Evolutionary conservation across 2,329 filamentous ascomycete species (phyloP).

Genomic region (Exutisphaerella laricina): DNA sequence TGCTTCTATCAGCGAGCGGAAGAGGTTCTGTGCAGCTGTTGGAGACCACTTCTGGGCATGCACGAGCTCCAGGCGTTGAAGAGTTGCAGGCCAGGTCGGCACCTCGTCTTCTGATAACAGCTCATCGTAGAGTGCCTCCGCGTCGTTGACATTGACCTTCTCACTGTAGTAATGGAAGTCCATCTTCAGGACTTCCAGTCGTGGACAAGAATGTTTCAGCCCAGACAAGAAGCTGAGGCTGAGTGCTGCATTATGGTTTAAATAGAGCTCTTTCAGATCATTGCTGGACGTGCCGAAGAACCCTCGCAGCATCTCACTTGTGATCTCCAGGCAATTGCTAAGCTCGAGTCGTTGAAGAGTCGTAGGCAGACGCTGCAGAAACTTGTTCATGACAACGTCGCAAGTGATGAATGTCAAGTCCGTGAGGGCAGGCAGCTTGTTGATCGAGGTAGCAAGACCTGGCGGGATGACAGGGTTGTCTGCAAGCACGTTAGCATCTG

Average conservation of each 20-base stretch:
- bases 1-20: slow-evolving; percentile 69
- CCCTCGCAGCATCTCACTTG: slow-evolving; percentile 56
- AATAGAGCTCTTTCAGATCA: slow-evolving; percentile 59
- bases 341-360: slow-evolving; percentile 64
- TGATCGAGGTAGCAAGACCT: slow-evolving; percentile 43
- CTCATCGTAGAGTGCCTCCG: slow-evolving; percentile 66
- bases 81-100: slow-evolving; percentile 70
- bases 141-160: slow-evolving; percentile 62
- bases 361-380: slow-evolving; percentile 64
- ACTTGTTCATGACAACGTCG: slow-evolving; percentile 60
- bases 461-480: slow-evolving; percentile 7
- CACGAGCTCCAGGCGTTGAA: slow-evolving; percentile 67
- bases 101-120: slow-evolving; percentile 58
- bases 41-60: slow-evolving; percentile 70
- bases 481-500: too few relatives aligned
- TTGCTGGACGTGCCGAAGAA: slow-evolving; percentile 65
- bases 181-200: slow-evolving; percentile 65
- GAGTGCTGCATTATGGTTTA: slow-evolving; percentile 75
- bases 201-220: slow-evolving; percentile 63
- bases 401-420: slow-evolving; percentile 71
- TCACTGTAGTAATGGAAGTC: slow-evolving; percentile 73
- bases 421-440: slow-evolving; percentile 57
- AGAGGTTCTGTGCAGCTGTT: slow-evolving; percentile 67
- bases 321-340: slow-evolving; percentile 72
- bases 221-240: slow-evolving; percentile 67